Base-by-base conservation (phyloP, 2,329 filamentous ascomycete genomes). In the Aspergillus fructus region DNA sequence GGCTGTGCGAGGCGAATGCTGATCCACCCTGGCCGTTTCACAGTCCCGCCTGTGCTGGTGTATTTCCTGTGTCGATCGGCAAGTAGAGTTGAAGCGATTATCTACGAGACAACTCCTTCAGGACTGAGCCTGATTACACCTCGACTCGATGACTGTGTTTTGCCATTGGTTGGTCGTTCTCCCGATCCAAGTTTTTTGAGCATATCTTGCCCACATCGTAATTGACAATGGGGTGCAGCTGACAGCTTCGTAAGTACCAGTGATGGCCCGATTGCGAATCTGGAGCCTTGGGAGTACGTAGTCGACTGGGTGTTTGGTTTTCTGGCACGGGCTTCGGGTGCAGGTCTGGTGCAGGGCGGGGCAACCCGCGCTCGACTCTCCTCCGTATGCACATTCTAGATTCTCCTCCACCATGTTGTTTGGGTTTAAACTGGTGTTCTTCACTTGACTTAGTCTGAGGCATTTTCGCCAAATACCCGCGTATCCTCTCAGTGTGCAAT, bases 1-100 rank as follows among this genome's bases (percentile, higher is more conserved):
- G 34, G 34, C 34, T 37, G 34, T 39, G 30, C 9, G 30, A 49
- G 12, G 11, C 15, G 33, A 39, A 30, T 30, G 27, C 46, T 21
- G 53, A 51, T 60, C 62, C 60, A 62, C 62, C 49, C 49, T 43
- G 58, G 55, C 56, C 52, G 62, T 64, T 64, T 64, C 62, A 61
- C 55, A 56, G 54, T 56, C 42, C 46, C 27, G 17, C 46, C 17
- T 24, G n/a, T n/a, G 24, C 8, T 27, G 24, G 24, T 27, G 24
- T 9, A 27, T 27, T 27, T 8, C 3, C 24, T 27, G 24, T 27
- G 9, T 27, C 24, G 21, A 21, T 21, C 24, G 24, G 24, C 7
- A 27, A 27, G 24, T 27, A 27, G 24, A 9, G 27, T 30, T 30
- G 27, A 30, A 30, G 45, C 19, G 39, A 33, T 15, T 15, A n/a